phyloP scores from a whole-genome alignment of 2,329 filamentous ascomycete genomes.

The Hortaea werneckii region DNA sequence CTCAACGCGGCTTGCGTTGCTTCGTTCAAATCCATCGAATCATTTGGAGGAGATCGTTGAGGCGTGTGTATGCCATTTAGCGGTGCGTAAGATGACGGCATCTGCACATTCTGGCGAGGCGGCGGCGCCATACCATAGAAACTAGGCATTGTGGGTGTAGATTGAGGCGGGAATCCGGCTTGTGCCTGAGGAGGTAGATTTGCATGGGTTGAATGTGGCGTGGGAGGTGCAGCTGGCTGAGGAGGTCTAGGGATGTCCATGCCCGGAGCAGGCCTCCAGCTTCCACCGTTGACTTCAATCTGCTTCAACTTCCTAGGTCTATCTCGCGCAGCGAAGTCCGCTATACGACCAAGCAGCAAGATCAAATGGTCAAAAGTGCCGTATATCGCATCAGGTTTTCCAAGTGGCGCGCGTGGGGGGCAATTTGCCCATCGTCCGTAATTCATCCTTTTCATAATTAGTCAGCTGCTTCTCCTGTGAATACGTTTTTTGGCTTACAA shows the following conservation, averaged over 20 bases:
- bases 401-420: slow-evolving; percentile 71
- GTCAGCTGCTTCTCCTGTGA: slow-evolving; percentile 6
- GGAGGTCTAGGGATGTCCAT: slow-evolving; percentile 35
- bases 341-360: slow-evolving; percentile 67
- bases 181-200: slow-evolving; percentile 1
- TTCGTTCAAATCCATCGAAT: slow-evolving; percentile 47
- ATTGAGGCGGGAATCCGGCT: background rate
- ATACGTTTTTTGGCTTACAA: slow-evolving; percentile 52
- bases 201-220: slow-evolving; percentile 10
- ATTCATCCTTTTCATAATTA: slow-evolving; percentile 50
- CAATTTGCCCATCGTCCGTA: slow-evolving; percentile 77
- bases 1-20: slow-evolving; percentile 58
- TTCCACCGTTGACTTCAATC: slow-evolving; percentile 48
- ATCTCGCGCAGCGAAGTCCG: slow-evolving; percentile 69
- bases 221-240: slow-evolving; percentile 5
- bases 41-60: slow-evolving; percentile 30
- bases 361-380: slow-evolving; percentile 84
- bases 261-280: slow-evolving; percentile 45
- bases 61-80: slow-evolving; percentile 13
- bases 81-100: slow-evolving; percentile 32
- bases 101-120: slow-evolving; percentile 27
- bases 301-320: slow-evolving; percentile 65
- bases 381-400: slow-evolving; percentile 67
- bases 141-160: slow-evolving; percentile 29
- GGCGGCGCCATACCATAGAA: slow-evolving; percentile 45